Conservation (phyloP, 164 flowering plant genomes). For the Dillenia suffruticosa region DNA sequence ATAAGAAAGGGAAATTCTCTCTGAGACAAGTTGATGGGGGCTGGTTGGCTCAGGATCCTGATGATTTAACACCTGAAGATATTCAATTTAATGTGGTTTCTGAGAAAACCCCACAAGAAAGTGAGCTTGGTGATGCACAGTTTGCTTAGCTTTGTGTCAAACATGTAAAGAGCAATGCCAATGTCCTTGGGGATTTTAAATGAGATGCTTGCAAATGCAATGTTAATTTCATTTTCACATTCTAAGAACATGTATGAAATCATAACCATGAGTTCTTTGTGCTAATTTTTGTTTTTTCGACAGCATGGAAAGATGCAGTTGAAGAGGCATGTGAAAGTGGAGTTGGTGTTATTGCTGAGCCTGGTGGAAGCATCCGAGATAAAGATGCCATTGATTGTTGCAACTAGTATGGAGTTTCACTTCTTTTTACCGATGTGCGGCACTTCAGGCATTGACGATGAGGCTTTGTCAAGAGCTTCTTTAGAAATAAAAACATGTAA, state of each 20-base stretch:
- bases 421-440: slow-evolving; percentile 79
- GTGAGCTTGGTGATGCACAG: slow-evolving; percentile 74
- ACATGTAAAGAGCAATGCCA: slow-evolving; percentile 99
- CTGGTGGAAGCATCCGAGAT: slow-evolving; percentile 95
- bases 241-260: too few species aligned
- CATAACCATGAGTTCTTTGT: too few species aligned
- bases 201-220: too few species aligned
- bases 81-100: slow-evolving; percentile 61
- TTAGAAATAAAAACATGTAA: too few species aligned
- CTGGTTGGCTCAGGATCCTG: slow-evolving; percentile 93
- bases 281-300: slow-evolving; percentile 1
- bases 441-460: slow-evolving; percentile 74
- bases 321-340: slow-evolving; percentile 94
- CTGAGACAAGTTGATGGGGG: slow-evolving; percentile 98
- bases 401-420: slow-evolving; percentile 84
- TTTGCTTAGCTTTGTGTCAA: slow-evolving; percentile 98
- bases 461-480: too few species aligned
- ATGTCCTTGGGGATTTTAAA: too few species aligned
- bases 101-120: slow-evolving; percentile 52
- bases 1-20: slow-evolving; percentile 77
- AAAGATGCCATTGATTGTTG: slow-evolving; percentile 92
- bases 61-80: slow-evolving; percentile 76
- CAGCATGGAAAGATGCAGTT: slow-evolving; percentile 99
- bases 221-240: too few species aligned
- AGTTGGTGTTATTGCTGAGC: slow-evolving; percentile 73